Conservation (phyloP, 2,329 filamentous ascomycete species). For the Pestalotiopsis sp. region DNA sequence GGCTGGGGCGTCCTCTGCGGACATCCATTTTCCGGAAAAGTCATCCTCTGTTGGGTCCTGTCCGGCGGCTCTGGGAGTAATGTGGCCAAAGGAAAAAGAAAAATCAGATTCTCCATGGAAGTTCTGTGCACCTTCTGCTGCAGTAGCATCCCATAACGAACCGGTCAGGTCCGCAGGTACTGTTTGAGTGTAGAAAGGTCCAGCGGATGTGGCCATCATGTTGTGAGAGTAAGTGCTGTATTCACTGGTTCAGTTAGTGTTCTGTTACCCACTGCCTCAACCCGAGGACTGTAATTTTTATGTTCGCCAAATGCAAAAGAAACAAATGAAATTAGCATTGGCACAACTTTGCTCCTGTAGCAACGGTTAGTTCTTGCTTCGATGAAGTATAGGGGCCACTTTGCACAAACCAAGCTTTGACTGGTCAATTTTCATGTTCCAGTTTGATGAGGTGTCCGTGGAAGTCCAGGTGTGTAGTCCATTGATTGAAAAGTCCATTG, state of each 20-base stretch:
- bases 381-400: conserved; percentile 23
- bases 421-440: neutral
- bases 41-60: conserved; percentile 53
- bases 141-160: conserved; percentile 59
- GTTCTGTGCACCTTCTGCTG: conserved; percentile 64
- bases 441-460: conserved; percentile 1
- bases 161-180: conserved; percentile 60
- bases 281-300: conserved; percentile 21
- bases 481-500: neutral
- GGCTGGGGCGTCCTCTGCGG: conserved; percentile 37
- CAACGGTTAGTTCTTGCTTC: conserved; percentile 36
- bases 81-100: conserved; percentile 57
- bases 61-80: conserved; percentile 51
- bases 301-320: conserved; percentile 33
- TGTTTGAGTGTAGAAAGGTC: conserved; percentile 63
- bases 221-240: conserved; percentile 57
- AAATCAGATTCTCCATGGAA: conserved; percentile 59
- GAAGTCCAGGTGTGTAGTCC: neutral
- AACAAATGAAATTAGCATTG: conserved; percentile 38
- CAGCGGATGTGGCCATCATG: conserved; percentile 51
- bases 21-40: conserved; percentile 51
- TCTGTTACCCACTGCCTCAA: conserved; percentile 49
- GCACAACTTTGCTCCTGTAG: conserved; percentile 62
- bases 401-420: conserved; percentile 41
- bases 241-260: conserved; percentile 62